Evolutionary conservation across 257 asterid genomes (phyloP).

Genomic region (Scutellaria minor): DNA sequence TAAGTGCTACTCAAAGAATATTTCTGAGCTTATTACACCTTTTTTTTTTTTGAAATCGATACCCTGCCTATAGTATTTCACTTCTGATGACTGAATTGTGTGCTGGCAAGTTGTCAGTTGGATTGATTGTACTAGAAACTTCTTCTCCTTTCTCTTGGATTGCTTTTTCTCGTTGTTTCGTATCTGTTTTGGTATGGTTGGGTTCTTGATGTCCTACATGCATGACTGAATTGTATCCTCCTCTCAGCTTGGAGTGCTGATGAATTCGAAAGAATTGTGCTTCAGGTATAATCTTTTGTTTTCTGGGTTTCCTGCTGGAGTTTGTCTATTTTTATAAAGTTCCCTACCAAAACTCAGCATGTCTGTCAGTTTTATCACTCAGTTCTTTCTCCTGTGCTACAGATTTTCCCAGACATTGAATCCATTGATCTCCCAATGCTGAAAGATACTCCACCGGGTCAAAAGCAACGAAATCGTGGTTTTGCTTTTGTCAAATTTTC

Average conservation of each 20-base stretch:
- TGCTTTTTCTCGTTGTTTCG: conserved; percentile 2
- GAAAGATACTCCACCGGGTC: conserved; percentile 58
- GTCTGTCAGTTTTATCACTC: conserved; percentile 22
- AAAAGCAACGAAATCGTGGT: conserved; percentile 81
- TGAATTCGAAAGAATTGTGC: conserved; percentile 72
- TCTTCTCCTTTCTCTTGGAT: not conserved
- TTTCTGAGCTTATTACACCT: conserved; percentile 3
- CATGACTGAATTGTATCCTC: conserved; percentile 36
- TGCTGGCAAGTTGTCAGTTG: not conserved
- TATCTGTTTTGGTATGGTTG: conserved; percentile 3
- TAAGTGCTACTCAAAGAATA: conserved; percentile 1
- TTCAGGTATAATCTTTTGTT: conserved; percentile 58
- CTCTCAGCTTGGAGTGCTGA: conserved; percentile 76
- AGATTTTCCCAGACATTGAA: conserved; percentile 82
- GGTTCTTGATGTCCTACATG: conserved; percentile 30
- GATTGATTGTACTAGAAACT: conserved; percentile 12
- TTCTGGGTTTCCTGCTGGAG: conserved; percentile 26
- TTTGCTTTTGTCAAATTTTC: conserved; percentile 86
- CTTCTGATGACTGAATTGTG: not conserved
- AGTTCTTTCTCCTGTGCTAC: conserved; percentile 25
- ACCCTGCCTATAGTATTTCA: conserved; percentile 9
- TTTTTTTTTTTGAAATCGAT: conserved; percentile 9
- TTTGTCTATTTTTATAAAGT: not conserved
- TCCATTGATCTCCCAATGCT: conserved; percentile 70
- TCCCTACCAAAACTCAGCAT: conserved; percentile 14